A percentile compares a stretch with the other conserved stretches of the same genome.
phyloP scores from a whole-genome alignment of 2,329 filamentous ascomycete species.

The Fusarium sp. region DNA sequence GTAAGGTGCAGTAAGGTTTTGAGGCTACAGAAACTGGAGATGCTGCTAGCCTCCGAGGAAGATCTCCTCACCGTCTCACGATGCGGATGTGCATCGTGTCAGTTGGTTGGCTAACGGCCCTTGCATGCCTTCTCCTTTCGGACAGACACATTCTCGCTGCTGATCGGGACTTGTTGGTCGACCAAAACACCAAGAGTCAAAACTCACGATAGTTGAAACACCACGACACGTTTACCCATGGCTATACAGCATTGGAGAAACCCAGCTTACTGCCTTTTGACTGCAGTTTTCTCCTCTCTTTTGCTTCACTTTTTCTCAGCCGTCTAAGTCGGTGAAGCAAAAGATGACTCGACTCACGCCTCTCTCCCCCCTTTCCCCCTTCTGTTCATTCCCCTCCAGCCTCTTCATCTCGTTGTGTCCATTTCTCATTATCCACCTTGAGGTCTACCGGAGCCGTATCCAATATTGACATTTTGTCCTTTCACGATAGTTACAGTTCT shows the following conservation, averaged over 20 bases:
- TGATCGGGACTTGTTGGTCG: slow-evolving; percentile 1
- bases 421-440: slow-evolving; percentile 29
- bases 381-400: slow-evolving; percentile 19
- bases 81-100: slow-evolving; percentile 18
- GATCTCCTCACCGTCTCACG: slow-evolving; percentile 29
- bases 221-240: neutral
- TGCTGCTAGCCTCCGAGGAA: slow-evolving; percentile 23
- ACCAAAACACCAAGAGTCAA: slow-evolving; percentile 28
- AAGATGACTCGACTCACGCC: slow-evolving; percentile 9
- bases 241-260: neutral
- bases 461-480: slow-evolving; percentile 32
- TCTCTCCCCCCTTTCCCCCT: slow-evolving; percentile 8
- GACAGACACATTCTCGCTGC: slow-evolving; percentile 11
- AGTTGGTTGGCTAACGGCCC: slow-evolving; percentile 37
- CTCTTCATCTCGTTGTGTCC: slow-evolving; percentile 32
- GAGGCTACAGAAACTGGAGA: slow-evolving; percentile 30
- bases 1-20: slow-evolving; percentile 11
- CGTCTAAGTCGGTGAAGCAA: slow-evolving; percentile 24
- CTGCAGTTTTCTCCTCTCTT: neutral
- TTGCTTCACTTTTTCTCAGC: neutral
- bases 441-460: slow-evolving; percentile 16
- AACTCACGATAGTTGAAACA: slow-evolving; percentile 27
- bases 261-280: neutral
- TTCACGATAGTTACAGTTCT: slow-evolving; percentile 15
- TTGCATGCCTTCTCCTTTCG: slow-evolving; percentile 36